Evolutionary conservation across 2,329 filamentous ascomycete species (phyloP).

Genomic region (Grosmannia serpens): DNA sequence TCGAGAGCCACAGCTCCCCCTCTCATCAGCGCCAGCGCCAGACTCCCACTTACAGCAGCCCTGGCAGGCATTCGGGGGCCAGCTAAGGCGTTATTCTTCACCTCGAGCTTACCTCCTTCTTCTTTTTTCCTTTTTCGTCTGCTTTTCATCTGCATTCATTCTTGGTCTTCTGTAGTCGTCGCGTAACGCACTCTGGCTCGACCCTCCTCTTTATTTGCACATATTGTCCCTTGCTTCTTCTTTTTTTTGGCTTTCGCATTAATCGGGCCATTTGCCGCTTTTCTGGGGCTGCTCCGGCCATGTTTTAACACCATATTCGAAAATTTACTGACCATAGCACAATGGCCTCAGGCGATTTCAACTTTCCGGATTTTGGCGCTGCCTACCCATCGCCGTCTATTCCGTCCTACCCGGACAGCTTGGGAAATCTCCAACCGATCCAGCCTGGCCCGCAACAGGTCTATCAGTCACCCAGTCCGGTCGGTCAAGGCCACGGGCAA

Average conservation of each 20-base stretch:
- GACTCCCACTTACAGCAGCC: not conserved
- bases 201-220: not conserved
- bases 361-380: slow-evolving; percentile 42
- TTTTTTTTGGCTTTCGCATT: slow-evolving; percentile 1
- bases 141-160: not conserved
- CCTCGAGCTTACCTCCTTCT: not conserved
- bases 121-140: not conserved
- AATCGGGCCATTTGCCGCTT: slow-evolving; percentile 12
- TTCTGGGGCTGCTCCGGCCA: slow-evolving; percentile 6
- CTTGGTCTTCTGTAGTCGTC: not conserved
- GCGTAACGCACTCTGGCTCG: not conserved
- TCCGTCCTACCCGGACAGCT: slow-evolving; percentile 30
- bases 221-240: not conserved
- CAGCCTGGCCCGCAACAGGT: slow-evolving; percentile 39
- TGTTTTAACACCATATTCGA: slow-evolving; percentile 3
- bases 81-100: not conserved
- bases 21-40: not conserved
- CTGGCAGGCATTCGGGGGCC: not conserved
- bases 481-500: slow-evolving; percentile 21
- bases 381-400: slow-evolving; percentile 39
- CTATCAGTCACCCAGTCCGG: slow-evolving; percentile 21
- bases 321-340: slow-evolving; percentile 29
- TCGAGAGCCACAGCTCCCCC: not conserved
- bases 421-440: slow-evolving; percentile 34
- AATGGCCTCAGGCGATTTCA: slow-evolving; percentile 46